phyloP scores from a whole-genome alignment of 1,284 basidiomycete species.

The Boletus sp. region DNA sequence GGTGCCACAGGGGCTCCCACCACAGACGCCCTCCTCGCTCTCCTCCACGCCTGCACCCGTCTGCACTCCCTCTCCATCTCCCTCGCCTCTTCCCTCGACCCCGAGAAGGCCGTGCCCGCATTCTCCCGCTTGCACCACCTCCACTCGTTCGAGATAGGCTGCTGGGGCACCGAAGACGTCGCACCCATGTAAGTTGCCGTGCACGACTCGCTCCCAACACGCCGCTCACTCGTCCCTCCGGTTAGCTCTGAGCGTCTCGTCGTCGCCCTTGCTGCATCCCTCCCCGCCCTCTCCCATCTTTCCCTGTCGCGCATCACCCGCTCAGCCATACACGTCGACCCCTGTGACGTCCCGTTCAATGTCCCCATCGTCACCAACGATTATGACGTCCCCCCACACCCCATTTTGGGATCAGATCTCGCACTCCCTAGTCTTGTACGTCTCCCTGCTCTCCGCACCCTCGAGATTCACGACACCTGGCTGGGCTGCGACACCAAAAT shows the following conservation, averaged over 20 bases:
- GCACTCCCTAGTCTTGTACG: constrained; percentile 61
- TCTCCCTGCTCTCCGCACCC: constrained; percentile 55
- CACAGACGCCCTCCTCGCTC: constrained; percentile 46
- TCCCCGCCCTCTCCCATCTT: constrained; percentile 53
- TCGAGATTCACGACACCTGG: constrained; percentile 66
- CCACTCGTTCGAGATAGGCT: constrained; percentile 49
- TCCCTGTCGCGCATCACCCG: constrained; percentile 62
- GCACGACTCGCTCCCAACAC: neutral
- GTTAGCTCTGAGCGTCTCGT: constrained; percentile 65
- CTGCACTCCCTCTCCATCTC: constrained; percentile 50
- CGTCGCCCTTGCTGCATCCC: constrained; percentile 62
- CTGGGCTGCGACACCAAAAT: constrained; percentile 44
- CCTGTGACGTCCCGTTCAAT: constrained; percentile 34
- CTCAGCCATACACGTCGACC: constrained; percentile 53
- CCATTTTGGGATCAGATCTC: constrained; percentile 52
- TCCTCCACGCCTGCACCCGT: constrained; percentile 49
- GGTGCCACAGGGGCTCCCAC: constrained; percentile 36
- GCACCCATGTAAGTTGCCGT: constrained; percentile 60
- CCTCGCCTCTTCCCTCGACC: constrained; percentile 50
- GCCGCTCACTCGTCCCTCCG: constrained; percentile 5
- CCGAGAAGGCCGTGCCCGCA: constrained; percentile 43
- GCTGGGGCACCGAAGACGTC: constrained; percentile 48
- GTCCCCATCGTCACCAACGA: constrained; percentile 60
- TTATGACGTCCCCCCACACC: constrained; percentile 57
- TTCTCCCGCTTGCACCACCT: constrained; percentile 48